Evolutionary conservation across 345 rosid genomes (phyloP), one percentile per base, ranked within the genome.

Genomic region (Salix arbutifolia): DNA sequence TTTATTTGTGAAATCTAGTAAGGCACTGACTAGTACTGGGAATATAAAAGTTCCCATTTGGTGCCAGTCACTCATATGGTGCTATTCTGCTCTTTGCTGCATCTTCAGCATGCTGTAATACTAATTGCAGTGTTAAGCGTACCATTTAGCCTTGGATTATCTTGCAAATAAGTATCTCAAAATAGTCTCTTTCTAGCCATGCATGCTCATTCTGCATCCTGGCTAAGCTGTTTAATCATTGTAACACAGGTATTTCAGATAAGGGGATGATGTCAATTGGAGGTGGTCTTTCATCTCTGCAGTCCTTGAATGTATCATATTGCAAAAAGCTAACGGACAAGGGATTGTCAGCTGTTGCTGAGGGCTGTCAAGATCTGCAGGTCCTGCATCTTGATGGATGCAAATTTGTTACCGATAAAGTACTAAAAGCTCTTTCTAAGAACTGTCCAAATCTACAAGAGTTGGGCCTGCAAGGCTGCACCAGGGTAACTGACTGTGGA

Each of bases 261-360:
- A 77, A 69, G 40, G 98, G 98, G 35, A 78, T 93, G 90, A 82
- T 71, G 28, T 84, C 90, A 37, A 86, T 96, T 80, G 98, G 97
- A 70, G 11, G 73, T 37, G 85, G 90, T 81, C 91, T 96, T 70
- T 79, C 88, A 80, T 86, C 88, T 67, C 84, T 96, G 7, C 98
- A 90, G 84, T 90, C 85, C 73, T 88, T 96, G 81, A 94, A 96
- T 81, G 91, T 90, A n/a, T 91, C 98, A 6, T 84, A 85, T 74
- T 96, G 98, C 84, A 88, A 92, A 79, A 96, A 91, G 88, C 85
- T 96, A 61, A 89, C 93, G 0, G 98, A 96, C 73, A 89, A 86
- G 84, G 99, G 99, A 33, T 79, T 96, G 53, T 85, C 88, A 25
- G 87, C 90, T 48, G 91, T 93, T 81, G 93, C 98, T 46, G 71